phyloP scores from a whole-genome alignment of 306 rosid species.

The Pueraria montana region DNA sequence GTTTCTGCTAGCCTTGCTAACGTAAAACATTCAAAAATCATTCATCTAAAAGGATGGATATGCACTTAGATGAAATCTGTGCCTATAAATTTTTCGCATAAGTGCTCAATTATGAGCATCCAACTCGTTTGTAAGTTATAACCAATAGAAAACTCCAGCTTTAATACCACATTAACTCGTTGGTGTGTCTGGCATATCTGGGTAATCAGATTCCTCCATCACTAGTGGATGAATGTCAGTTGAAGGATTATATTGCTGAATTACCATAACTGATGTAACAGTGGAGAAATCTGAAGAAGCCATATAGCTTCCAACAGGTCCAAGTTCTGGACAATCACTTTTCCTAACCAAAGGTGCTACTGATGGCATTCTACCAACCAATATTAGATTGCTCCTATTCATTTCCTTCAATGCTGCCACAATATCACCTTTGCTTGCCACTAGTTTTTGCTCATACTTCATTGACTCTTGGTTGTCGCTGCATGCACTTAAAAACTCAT shows the following conservation, averaged over 20 bases:
- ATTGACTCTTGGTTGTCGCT: conserved; percentile 49
- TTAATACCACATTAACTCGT: not conserved
- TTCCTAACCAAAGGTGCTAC: conserved; percentile 56
- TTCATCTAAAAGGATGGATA: too few relatives aligned
- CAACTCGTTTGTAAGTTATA: not conserved
- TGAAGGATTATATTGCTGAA: conserved; percentile 65
- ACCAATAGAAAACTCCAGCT: not conserved
- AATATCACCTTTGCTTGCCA: conserved; percentile 57
- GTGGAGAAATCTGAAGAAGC: conserved; percentile 64
- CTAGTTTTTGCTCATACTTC: conserved; percentile 56
- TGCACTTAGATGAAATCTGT: not conserved
- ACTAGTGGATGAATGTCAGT: conserved; percentile 56
- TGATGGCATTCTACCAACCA: conserved; percentile 71
- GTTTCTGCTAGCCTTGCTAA: too few relatives aligned
- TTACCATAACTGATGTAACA: conserved; percentile 62
- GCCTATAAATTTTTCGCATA: not conserved
- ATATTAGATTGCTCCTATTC: conserved; percentile 55
- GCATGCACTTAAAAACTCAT: conserved; percentile 43
- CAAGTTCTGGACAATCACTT: conserved; percentile 70
- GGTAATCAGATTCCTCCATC: conserved; percentile 53
- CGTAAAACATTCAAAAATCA: too few relatives aligned
- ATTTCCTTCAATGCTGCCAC: conserved; percentile 51
- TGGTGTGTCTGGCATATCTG: conserved; percentile 51
- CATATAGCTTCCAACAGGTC: conserved; percentile 72
- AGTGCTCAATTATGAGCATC: not conserved